Base-by-base conservation (phyloP, 202 grass and related monocot species). In the Panicum virgatum region DNA sequence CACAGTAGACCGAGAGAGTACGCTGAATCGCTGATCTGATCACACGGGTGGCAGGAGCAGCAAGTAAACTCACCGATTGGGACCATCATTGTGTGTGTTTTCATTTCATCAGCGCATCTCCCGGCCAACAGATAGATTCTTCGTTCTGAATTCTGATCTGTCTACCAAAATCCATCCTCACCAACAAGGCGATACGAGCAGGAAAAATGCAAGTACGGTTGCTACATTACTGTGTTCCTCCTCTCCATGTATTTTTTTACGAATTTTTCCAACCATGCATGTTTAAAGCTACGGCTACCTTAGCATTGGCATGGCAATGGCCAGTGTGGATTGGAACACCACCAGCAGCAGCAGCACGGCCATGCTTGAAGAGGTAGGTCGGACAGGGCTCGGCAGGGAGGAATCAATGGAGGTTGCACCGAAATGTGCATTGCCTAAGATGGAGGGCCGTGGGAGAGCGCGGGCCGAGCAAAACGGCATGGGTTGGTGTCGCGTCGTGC, bases 371-470 rank as follows among this genome's bases (percentile, higher is more conserved):
- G 72, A 58, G 59, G 87, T 36, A 75, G 83, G 65, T 3, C 42
- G 25, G 4, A 58, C 78, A 80, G 64, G 29, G 51, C 42, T 30
- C 26, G 37, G 83, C 38, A 26, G 9, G 53, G 38, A 43, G 46
- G 26, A 46, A 47, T 60, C 70, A 79, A 73, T 36, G 66, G 61
- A 38, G 51, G 75, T 68, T 90, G 72, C 88, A 93, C 91, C 72
- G 86, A 84, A 88, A 89, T 75, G 74, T 42, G 36, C 81, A 87
- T 84, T 80, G 74, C 88, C 90, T 75, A 91, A 68, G 63, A 58
- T 69, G 44, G 77, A 43, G 12, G 29, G 7, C 14, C 9, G 0
- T 2, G 8, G 12, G 16, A 7, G 3, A 8, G 34, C n/a, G 53
- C n/a, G 53, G 53, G 62, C n/a, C 25, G 42, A 79, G 75, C 76